Base-by-base conservation (phyloP, 2,329 filamentous ascomycete species). In the Paracorniculantispora psalliotae region DNA sequence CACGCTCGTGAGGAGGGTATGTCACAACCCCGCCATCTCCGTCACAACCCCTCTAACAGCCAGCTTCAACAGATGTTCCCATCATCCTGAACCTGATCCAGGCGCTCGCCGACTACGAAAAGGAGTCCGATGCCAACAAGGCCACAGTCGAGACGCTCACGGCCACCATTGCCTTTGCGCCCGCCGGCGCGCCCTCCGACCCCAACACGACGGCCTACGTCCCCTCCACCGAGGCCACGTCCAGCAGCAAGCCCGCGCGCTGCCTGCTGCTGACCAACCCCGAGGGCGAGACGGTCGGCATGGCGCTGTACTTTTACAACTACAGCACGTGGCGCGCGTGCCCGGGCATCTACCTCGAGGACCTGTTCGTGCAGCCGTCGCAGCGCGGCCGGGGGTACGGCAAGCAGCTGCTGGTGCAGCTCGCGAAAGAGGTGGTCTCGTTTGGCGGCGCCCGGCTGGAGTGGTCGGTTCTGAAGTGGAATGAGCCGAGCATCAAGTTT, bases 241-340 rank as follows among this genome's bases (percentile, higher is more conserved):
- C 81, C 0, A 72, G 82, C 2, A 66, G 73, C 4, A 77, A 77
- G n/a, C 90, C 88, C 30, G 89, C 92, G 19, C 89, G 91, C 62
- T 93, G 90, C 52, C 79, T 96, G 35, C 75, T 96, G 10, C 75
- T 93, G 57, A 79, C 80, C 65, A 74, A 80, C 23, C 74, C 78
- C 12, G 72, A 76, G 6, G 73, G 77, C 12, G 69, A 75, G 41
- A 72, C 72, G 0, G 89, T 85, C 0, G 91, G 89, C 50, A 91
- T 97, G 83, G 92, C 92, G 1, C 75, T 97, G 43, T 97, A 92
- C 77, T 97, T 96, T 73, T 92, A 93, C 80, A 97, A 93, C 75
- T 97, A 96, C 76, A 91, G 87, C 69, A 97, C 93, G 0, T 97
- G 94, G 94, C 84, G 89, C 9, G 84, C 89, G n/a, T 84, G 83